A percentile compares a stretch with the other conserved stretches of the same genome.
phyloP scores from a whole-genome alignment of 2,329 filamentous ascomycete species.

The Polychaeton citri region DNA sequence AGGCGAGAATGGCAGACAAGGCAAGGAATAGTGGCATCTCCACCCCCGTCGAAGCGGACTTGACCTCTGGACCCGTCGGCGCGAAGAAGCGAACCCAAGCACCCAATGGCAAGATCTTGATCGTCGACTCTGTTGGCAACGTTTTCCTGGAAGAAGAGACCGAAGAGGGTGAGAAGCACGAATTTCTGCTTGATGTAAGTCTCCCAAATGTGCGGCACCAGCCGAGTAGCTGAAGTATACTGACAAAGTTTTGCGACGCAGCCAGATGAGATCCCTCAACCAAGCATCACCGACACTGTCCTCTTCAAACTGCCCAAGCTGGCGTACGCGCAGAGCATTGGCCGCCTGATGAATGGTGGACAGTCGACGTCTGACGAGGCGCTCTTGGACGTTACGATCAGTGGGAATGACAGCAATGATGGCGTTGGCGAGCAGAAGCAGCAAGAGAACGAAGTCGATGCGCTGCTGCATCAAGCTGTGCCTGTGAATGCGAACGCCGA shows the following conservation, averaged over 20 bases:
- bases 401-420: constrained; percentile 18
- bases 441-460: constrained; percentile 24
- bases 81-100: constrained; percentile 78
- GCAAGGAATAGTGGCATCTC: constrained; percentile 35
- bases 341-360: constrained; percentile 22
- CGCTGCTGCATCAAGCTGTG: constrained; percentile 26
- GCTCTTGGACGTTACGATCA: constrained; percentile 1
- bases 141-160: constrained; percentile 91
- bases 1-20: constrained; percentile 36
- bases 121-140: constrained; percentile 83
- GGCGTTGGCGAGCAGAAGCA: constrained; percentile 22
- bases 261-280: constrained; percentile 66
- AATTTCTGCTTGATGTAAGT: constrained; percentile 80
- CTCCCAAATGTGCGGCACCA: no score
- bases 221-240: constrained; percentile 7
- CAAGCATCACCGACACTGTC: constrained; percentile 69
- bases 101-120: constrained; percentile 87
- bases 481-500: constrained; percentile 33
- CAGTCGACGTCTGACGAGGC: constrained; percentile 1
- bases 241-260: constrained; percentile 27
- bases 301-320: constrained; percentile 67
- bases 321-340: constrained; percentile 43
- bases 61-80: constrained; percentile 50
- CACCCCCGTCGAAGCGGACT: constrained; percentile 40
- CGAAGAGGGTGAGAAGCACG: constrained; percentile 68